Evolutionary conservation across 2,329 filamentous ascomycete species (phyloP).

Genomic region (Hypomyces rosellus): DNA sequence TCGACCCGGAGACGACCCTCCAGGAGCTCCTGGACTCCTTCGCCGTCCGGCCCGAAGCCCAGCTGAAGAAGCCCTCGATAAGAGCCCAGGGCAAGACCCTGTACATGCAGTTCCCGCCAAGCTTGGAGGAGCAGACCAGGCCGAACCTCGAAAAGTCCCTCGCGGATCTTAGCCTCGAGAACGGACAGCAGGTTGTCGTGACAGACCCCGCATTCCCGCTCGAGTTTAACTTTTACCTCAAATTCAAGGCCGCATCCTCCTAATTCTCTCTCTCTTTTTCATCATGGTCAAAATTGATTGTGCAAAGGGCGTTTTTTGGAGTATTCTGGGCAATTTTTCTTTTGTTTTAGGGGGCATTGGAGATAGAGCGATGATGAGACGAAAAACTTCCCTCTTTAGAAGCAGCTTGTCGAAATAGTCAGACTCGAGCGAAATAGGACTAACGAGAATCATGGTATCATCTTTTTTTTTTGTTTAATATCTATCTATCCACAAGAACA

Average conservation of each 20-base stretch:
- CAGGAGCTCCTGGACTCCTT: constrained; percentile 81
- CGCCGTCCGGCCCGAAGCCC: constrained; percentile 76
- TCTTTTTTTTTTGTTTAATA: constrained; percentile 21
- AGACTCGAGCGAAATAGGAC: background rate
- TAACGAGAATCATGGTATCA: constrained; percentile 26
- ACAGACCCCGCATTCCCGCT: constrained; percentile 85
- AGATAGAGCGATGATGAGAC: constrained; percentile 5
- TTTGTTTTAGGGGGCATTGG: constrained; percentile 19
- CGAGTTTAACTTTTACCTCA: constrained; percentile 53
- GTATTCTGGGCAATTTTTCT: constrained; percentile 17
- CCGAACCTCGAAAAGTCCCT: constrained; percentile 77
- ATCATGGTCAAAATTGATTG: background rate
- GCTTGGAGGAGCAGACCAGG: constrained; percentile 77
- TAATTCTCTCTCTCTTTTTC: background rate
- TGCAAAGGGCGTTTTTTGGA: background rate
- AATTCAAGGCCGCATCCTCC: constrained; percentile 31
- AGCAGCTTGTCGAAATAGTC: background rate
- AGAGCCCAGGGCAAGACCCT: constrained; percentile 73
- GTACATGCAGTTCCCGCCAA: constrained; percentile 80
- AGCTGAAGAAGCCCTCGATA: constrained; percentile 89
- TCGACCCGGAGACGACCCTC: constrained; percentile 66
- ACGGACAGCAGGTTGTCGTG: constrained; percentile 86
- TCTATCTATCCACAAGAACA: constrained; percentile 25
- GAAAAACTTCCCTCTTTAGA: background rate
- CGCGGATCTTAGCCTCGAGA: constrained; percentile 60